Evolutionary conservation across 2,329 filamentous ascomycete species (phyloP), one percentile per base, ranked within the genome.

Genomic region (Chrysosporium queenslandicum): DNA sequence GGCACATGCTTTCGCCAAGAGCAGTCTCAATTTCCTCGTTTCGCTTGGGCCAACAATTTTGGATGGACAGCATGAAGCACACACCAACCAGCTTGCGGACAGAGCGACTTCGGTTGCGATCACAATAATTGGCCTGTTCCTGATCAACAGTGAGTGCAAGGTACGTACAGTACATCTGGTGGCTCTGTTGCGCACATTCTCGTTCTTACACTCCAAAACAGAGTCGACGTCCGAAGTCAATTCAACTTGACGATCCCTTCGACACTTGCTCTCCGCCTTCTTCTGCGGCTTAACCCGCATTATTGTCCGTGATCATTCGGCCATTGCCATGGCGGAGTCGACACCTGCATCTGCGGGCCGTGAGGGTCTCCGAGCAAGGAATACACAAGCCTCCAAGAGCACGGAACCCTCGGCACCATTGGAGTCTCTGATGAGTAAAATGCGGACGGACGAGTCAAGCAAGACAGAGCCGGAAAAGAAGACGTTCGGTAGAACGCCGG

Each of bases 401-500:
- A 58, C 63, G 50, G 66, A 66, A 53, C 55, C 56, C 11, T 51
- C 63, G 45, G 61, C 70, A 55, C 74, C 74, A 54, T 71, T 72
- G 58, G 66, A 72, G 54, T 71, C 75, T 55, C 59, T 69, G 14
- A 59, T 59, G 43, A 59, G 61, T 52, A 56, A 55, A 29, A 42
- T 56, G 34, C 43, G 53, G 37, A 52, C 54, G 25, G 52, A 50
- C 16, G 53, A 47, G 18, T 49, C 60, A 12, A 65, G 60, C 42
- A 64, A 66, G 51, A 45, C 59, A 8, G 56, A 58, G 18, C 61
- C 70, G 50, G 76, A 77, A 56, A 71, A 77, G 66, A 91, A 87
- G 75, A 95, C 89, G 0, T 95, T 86, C 75, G 91, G 91, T 52
- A 83, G 90, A 58, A 96, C 91, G 12, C 87, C 87, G 27, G 86